phyloP scores from a whole-genome alignment of 305 asterid genomes.

The Fraxinus xanthoxyloides region DNA sequence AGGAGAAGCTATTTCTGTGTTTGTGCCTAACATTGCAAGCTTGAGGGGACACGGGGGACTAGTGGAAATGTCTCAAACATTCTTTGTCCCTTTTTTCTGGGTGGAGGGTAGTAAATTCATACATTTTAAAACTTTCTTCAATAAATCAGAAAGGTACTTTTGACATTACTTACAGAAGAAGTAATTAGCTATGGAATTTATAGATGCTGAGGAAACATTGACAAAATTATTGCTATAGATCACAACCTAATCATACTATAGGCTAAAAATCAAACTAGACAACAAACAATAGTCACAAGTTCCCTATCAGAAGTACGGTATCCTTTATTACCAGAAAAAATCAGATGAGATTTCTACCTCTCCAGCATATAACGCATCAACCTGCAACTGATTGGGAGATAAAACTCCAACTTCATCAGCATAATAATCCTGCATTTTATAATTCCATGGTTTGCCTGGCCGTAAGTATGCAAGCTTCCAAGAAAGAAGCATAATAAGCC shows the following conservation, averaged over 20 bases:
- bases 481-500: neutral
- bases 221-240: neutral
- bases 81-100: neutral
- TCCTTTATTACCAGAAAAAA: slow-evolving; percentile 11
- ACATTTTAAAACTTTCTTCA: neutral
- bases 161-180: neutral
- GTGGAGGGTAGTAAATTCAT: neutral
- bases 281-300: neutral
- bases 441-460: slow-evolving; percentile 27
- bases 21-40: neutral
- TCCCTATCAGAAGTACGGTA: neutral
- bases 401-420: slow-evolving; percentile 98
- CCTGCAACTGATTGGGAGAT: slow-evolving; percentile 92
- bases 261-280: neutral
- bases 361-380: slow-evolving; percentile 73
- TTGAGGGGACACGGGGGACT: neutral
- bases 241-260: neutral
- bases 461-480: slow-evolving; percentile 15
- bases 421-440: slow-evolving; percentile 72
- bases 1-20: neutral
- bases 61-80: neutral
- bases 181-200: neutral
- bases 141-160: neutral
- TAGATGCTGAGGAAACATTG: neutral
- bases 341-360: slow-evolving; percentile 61